Base-by-base conservation (phyloP, 192 early-diverging fungal species). In the Rhizophagus prolifer region DNA sequence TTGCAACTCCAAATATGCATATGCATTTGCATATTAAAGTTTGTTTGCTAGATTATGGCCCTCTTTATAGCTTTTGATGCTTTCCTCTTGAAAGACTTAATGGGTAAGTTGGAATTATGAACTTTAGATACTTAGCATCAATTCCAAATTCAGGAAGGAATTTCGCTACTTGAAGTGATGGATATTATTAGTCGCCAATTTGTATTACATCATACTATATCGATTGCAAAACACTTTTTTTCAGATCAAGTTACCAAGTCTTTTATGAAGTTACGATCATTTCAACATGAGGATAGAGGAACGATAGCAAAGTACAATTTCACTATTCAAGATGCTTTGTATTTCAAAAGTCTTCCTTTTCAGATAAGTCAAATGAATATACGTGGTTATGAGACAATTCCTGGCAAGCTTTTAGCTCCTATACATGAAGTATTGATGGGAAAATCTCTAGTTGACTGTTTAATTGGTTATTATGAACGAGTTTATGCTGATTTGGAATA, bases 1-100 rank as follows among this genome's bases (percentile, higher is more conserved):
- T 30, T 14, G 26, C 26, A 62, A 62, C 25, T 5, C 61, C 26
- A 28, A 62, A 62, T 13, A 62, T 62, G 61, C 64, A 66, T n/a
- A 34, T 34, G 26, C 64, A 66, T 66, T 36, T 66, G 19, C 64
- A 66, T 66, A 31, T 66, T 31, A 66, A 66, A 36, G 19, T 41
- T 38, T 28, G 31, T 66, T 19, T 66, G 9, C 41, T 66, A 36
- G 21, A 66, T 66, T 66, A 66, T 66, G 64, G 19, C 6, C 31
- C 34, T n/a, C 26, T 28, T 14, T 66, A 66, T 10, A 36, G 64
- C 26, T 66, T 34, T 66, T 66, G 34, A 34, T 66, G 64, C 19
- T 66, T 31, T 66, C 13, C 64, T 19, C 41, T 31, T 41, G 14
- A 66, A 66, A 30, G 31, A 8, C 7, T 38, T 9, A 66, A 66